Percentiles rank a stretch among this genome's conserved stretches.
Evolutionary conservation across 2,329 filamentous ascomycete species (phyloP).

Genomic region (Falciphora oryzae): DNA sequence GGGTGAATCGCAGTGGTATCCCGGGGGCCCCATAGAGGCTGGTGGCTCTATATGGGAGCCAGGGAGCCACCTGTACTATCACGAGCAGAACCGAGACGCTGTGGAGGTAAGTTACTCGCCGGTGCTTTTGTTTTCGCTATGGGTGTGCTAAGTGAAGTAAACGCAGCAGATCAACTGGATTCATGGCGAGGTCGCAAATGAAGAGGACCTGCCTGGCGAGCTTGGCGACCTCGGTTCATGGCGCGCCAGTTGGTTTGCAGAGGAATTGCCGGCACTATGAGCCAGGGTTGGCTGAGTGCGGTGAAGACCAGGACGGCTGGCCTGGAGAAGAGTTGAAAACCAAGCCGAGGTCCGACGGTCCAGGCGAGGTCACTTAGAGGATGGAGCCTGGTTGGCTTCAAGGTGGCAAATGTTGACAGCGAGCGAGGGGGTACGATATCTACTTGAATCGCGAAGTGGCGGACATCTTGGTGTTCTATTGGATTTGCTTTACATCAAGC

Average conservation of each 20-base stretch:
- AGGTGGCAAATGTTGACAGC: background rate
- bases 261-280: background rate
- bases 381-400: background rate
- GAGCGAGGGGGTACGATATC: background rate
- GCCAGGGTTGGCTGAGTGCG: too few relatives aligned
- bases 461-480: background rate
- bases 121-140: background rate
- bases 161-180: background rate
- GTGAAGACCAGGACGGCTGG: too few relatives aligned
- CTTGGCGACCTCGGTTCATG: background rate
- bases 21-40: background rate
- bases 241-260: background rate
- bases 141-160: background rate
- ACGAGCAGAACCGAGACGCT: background rate
- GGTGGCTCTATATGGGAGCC: background rate
- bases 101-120: background rate
- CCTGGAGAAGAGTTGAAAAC: too few relatives aligned
- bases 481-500: background rate
- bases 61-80: background rate
- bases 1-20: background rate
- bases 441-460: too few relatives aligned
- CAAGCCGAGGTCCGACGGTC: too few relatives aligned
- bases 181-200: background rate
- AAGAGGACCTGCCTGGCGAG: background rate
- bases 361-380: too few relatives aligned